Evolutionary conservation across 2,329 filamentous ascomycete species (phyloP).

Genomic region (Helminthosporium solani): DNA sequence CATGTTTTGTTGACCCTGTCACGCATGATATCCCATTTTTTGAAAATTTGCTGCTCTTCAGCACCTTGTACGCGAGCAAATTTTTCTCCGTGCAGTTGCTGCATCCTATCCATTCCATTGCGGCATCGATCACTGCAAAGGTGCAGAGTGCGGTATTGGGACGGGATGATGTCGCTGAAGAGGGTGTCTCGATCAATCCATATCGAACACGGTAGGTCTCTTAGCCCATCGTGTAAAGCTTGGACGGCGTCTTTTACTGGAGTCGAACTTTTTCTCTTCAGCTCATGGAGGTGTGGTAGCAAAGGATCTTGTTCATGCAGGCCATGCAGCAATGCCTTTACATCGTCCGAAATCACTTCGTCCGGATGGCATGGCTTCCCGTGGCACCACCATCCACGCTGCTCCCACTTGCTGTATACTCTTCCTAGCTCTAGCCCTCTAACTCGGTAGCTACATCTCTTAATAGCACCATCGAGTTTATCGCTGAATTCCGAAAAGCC

Average conservation of each 20-base stretch:
- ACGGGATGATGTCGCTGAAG: conserved; percentile 5
- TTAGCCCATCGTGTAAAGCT: conserved; percentile 7
- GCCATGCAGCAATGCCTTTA: conserved; percentile 8
- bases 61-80: conserved; percentile 1
- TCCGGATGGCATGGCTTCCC: conserved; percentile 3
- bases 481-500: conserved; percentile 9
- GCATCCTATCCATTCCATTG: conserved; percentile 11
- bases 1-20: conserved; percentile 3
- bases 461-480: conserved; percentile 4
- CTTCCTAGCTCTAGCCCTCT: not conserved
- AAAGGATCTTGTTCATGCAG: conserved; percentile 1
- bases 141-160: not conserved
- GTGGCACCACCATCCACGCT: conserved; percentile 14
- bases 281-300: not conserved
- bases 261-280: not conserved
- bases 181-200: conserved; percentile 2
- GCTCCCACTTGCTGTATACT: conserved; percentile 4
- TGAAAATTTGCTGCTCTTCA: not conserved
- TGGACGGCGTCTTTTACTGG: conserved; percentile 1
- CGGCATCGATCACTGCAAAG: conserved; percentile 12
- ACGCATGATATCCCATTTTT: not conserved
- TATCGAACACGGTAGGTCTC: conserved; percentile 7
- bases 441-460: conserved; percentile 4
- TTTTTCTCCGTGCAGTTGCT: conserved; percentile 1
- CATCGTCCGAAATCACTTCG: not conserved